Evolutionary conservation across 208 protist species (phyloP).

Genomic region (Wallacemonas sp.): DNA sequence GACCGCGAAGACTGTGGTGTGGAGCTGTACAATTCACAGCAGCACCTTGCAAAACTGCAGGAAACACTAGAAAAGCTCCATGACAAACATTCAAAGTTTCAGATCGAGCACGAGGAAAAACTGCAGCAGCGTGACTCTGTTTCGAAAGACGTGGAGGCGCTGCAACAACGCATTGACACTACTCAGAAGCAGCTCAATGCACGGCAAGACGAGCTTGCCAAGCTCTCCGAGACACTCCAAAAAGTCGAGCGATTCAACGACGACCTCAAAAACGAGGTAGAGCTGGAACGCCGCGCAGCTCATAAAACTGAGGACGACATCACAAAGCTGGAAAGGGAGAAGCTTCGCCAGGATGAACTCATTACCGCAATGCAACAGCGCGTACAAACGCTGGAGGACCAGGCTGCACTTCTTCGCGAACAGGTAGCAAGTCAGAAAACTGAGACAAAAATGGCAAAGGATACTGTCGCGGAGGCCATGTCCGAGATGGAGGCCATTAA

Average conservation of each 20-base stretch:
- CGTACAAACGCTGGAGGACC: constrained; percentile 81
- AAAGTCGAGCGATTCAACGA: constrained; percentile 95
- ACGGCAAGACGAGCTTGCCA: constrained; percentile 90
- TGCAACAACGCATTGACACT: constrained; percentile 85
- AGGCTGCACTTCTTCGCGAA: constrained; percentile 76
- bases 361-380: constrained; percentile 89
- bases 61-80: constrained; percentile 91
- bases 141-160: constrained; percentile 38
- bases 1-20: constrained; percentile 92
- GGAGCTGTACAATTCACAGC: constrained; percentile 95
- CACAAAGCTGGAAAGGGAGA: constrained; percentile 90
- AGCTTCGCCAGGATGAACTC: constrained; percentile 92
- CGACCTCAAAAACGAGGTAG: constrained; percentile 92
- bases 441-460: constrained; percentile 86
- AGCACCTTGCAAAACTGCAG: constrained; percentile 93
- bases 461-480: constrained; percentile 91
- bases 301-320: constrained; percentile 96
- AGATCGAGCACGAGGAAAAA: constrained; percentile 83
- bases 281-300: constrained; percentile 92
- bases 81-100: constrained; percentile 73
- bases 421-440: constrained; percentile 87
- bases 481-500: constrained; percentile 95
- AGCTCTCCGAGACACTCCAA: constrained; percentile 88
- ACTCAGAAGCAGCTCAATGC: constrained; percentile 86
- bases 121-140: constrained; percentile 70